Evolutionary conservation across 2,329 filamentous ascomycete genomes (phyloP), one percentile per base, ranked within the genome.

Genomic region (Pseudocercospora cruenta): DNA sequence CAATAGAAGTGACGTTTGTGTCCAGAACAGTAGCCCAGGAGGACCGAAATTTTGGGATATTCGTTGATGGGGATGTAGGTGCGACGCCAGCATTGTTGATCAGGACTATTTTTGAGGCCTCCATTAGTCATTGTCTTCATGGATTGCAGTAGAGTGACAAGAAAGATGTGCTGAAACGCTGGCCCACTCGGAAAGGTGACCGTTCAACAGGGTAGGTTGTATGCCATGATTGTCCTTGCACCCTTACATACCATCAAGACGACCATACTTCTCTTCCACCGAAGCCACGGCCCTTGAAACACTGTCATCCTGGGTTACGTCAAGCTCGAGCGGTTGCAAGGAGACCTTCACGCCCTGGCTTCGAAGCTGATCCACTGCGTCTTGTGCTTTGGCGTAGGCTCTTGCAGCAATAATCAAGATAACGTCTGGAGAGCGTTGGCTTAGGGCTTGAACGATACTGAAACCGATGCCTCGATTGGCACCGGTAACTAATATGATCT

Each of bases 1-100:
- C 81, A 21, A 83, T 75, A 0, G 81, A 83, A 2, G 78, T 80
- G 66, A 84, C 77, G 72, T 85, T 82, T 45, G 80, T 74, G 58
- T 59, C 36, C 33, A 59, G 21, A 22, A 59, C 39, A 12, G 21
- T 45, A 14, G 19, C 39, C 33, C 39, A 59, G 12, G 39, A 43
- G 33, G 16, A 9, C 39, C 57, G 57, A 31, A 59, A 24, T 2
- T 59, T 39, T 26, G 19, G 9, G 22, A 45, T 24, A 10, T 45
- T 24, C 10, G 72, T 61, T 28, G 67, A 33, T 4, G 71, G 58
- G 73, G 69, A 51, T 71, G 73, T 12, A 69, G 51, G 51, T 26
- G 76, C 73, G 71, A 80, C 64, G 70, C 73, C 69, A 28, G 79
- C 79, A 63, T 82, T 82, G 71, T 82, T 81, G 63, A 82, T 73